Evolutionary conservation across 345 rosid species (phyloP).

Genomic region (Syzygium grande): DNA sequence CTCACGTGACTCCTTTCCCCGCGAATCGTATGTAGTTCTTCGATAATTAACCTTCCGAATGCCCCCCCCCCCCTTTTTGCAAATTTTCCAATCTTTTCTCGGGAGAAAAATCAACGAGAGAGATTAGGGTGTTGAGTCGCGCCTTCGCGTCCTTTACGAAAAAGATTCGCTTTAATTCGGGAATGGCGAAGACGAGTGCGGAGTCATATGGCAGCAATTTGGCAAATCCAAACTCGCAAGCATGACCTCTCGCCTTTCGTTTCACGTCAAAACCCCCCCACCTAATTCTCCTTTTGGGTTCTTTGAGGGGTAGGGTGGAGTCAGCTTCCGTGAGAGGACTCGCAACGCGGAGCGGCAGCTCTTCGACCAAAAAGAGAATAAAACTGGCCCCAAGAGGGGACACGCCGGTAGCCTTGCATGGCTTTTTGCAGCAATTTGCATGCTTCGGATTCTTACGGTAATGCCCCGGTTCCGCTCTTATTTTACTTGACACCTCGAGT

Average conservation of each 20-base stretch:
- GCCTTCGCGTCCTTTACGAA: neutral
- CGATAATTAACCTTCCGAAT: too few species aligned
- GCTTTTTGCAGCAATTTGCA: constrained; percentile 20
- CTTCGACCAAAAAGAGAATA: neutral
- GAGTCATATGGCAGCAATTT: neutral
- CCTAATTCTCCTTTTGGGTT: neutral
- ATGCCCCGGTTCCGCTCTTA: neutral
- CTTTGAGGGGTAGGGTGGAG: neutral
- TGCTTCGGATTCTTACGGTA: constrained; percentile 34
- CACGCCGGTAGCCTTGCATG: constrained; percentile 9
- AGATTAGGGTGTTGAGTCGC: neutral
- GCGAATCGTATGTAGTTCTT: too few species aligned
- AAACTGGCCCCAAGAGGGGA: neutral
- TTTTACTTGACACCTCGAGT: neutral
- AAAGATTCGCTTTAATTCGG: neutral
- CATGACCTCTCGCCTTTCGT: neutral
- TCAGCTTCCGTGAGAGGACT: neutral
- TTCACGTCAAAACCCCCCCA: neutral
- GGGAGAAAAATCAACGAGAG: neutral
- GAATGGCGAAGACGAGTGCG: neutral
- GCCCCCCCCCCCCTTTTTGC: too few species aligned
- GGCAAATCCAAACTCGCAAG: neutral
- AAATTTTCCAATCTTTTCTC: neutral
- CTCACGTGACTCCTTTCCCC: constrained; percentile 3
- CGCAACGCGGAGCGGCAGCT: neutral